Conservation (phyloP, 805 yeast species). For the Candida namnaoensis region DNA sequence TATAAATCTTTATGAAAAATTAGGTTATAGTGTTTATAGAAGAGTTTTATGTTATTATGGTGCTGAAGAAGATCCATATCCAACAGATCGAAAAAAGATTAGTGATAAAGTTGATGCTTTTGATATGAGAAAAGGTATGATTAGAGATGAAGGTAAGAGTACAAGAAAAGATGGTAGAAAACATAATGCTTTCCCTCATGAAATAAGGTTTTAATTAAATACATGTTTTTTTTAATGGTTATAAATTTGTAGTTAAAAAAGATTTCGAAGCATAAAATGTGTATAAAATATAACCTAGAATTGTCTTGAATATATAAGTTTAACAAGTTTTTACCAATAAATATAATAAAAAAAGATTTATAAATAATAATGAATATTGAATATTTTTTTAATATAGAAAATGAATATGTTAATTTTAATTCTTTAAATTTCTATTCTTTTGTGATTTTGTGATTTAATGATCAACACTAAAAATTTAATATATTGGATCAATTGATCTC, state of each 20-base stretch:
- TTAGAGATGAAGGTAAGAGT: conserved; percentile 45
- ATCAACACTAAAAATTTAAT: neutral
- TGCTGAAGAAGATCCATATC: conserved; percentile 34
- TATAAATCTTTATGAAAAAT: conserved; percentile 69
- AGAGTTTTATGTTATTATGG: conserved; percentile 89
- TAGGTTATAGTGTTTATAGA: conserved; percentile 80
- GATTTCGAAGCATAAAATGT: no score
- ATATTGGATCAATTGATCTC: conserved; percentile 16
- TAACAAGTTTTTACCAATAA: no score
- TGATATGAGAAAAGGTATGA: conserved; percentile 69
- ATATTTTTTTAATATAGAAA: no score
- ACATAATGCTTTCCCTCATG: conserved; percentile 55
- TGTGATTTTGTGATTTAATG: no score
- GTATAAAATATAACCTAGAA: no score
- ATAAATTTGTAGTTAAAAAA: neutral
- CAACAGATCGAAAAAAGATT: conserved; percentile 27
- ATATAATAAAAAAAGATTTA: no score
- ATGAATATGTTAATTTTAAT: no score
- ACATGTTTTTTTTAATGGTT: neutral
- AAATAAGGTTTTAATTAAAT: conserved; percentile 42
- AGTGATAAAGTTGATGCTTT: conserved; percentile 79
- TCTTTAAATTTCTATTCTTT: no score
- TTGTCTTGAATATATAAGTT: no score
- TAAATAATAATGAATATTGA: no score
- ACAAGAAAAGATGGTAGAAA: conserved; percentile 54